phyloP scores from a whole-genome alignment of 768 basidiomycete species.

The Amanita exitialis region DNA sequence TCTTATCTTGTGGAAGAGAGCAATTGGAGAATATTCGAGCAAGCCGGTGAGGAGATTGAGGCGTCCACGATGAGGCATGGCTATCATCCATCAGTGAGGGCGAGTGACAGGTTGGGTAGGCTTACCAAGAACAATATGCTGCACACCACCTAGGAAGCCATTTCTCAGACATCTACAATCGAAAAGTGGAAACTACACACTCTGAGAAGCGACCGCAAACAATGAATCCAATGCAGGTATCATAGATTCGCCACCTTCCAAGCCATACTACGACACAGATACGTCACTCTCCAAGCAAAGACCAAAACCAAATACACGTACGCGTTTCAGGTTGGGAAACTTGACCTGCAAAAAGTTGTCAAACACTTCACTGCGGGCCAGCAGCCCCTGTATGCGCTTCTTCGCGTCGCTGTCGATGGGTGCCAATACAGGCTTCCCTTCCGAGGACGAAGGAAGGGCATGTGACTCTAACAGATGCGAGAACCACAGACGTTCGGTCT shows the following conservation, averaged over 20 bases:
- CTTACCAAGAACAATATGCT: slow-evolving; percentile 53
- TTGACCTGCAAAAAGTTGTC: slow-evolving; percentile 82
- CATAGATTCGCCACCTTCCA: slow-evolving; percentile 94
- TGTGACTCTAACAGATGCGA: slow-evolving; percentile 74
- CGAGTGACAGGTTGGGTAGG: background rate
- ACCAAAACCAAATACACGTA: slow-evolving; percentile 14
- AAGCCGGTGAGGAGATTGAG: slow-evolving; percentile 79
- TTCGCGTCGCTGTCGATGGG: slow-evolving; percentile 27
- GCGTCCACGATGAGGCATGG: slow-evolving; percentile 84
- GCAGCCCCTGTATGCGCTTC: slow-evolving; percentile 52
- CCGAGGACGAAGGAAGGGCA: slow-evolving; percentile 21
- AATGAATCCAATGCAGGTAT: slow-evolving; percentile 75
- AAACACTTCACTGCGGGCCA: slow-evolving; percentile 70
- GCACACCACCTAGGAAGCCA: slow-evolving; percentile 28
- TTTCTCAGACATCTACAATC: background rate
- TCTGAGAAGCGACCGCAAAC: slow-evolving; percentile 55
- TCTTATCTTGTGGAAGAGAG: slow-evolving; percentile 82
- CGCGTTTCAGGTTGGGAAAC: slow-evolving; percentile 80
- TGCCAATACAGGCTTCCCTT: slow-evolving; percentile 19
- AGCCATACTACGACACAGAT: slow-evolving; percentile 49
- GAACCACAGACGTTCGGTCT: slow-evolving; percentile 85
- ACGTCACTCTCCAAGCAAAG: background rate
- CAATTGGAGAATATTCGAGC: slow-evolving; percentile 52
- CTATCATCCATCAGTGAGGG: slow-evolving; percentile 15
- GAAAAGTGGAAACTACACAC: slow-evolving; percentile 17